Conservation (phyloP, 2,329 filamentous ascomycete genomes). For the Coleophoma cylindrospora region DNA sequence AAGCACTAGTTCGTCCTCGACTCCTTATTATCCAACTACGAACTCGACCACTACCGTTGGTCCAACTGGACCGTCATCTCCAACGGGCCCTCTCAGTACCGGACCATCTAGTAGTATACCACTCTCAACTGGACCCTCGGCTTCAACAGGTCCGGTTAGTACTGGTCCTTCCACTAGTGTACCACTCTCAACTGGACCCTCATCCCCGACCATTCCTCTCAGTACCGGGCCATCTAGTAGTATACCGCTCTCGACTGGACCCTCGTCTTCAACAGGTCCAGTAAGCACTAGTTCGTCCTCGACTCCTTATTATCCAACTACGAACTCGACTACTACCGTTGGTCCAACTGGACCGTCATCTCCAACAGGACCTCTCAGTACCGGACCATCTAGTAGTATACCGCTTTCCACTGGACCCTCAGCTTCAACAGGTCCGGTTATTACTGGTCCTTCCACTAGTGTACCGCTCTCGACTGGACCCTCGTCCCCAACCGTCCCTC, state of each 20-base stretch:
- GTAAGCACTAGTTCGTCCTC: background rate
- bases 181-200: background rate
- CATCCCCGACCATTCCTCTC: background rate
- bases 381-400: background rate
- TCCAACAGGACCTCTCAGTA: too few relatives aligned
- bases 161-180: slow-evolving; percentile 2
- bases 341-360: slow-evolving; percentile 2
- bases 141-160: background rate
- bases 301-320: background rate
- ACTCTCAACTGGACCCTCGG: background rate
- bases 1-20: background rate
- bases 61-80: slow-evolving; percentile 1
- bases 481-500: background rate
- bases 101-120: background rate
- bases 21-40: background rate
- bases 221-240: background rate
- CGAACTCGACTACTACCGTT: background rate
- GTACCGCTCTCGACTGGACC: background rate
- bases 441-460: slow-evolving; percentile 3
- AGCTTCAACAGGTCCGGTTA: background rate
- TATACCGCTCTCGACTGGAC: background rate
- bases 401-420: background rate
- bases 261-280: background rate
- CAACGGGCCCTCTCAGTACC: too few relatives aligned
- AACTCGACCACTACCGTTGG: background rate